Percentiles rank a stretch among this genome's conserved stretches.
phyloP scores from a whole-genome alignment of 208 protist genomes.

The Trypanosoma avium region DNA sequence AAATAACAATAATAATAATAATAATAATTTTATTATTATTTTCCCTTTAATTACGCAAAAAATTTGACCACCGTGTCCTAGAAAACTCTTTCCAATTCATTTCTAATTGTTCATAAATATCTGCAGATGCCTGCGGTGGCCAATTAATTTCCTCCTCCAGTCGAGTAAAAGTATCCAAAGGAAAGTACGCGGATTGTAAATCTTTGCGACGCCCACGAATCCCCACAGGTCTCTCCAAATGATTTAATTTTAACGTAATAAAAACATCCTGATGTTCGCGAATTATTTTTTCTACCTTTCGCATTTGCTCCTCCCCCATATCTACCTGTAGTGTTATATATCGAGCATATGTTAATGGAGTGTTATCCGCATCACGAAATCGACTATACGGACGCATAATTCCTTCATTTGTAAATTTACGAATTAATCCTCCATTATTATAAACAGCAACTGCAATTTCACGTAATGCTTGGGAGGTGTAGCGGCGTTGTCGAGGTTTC shows the following conservation, averaged over 20 bases:
- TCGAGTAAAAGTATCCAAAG: slow-evolving; percentile 83
- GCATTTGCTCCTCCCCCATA: slow-evolving; percentile 83
- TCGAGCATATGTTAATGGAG: slow-evolving; percentile 73
- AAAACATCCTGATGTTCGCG: slow-evolving; percentile 84
- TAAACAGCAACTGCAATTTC: slow-evolving; percentile 75
- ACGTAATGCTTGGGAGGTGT: slow-evolving; percentile 75
- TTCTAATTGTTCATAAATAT: slow-evolving; percentile 89
- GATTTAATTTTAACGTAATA: slow-evolving; percentile 69
- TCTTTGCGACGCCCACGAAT: slow-evolving; percentile 35
- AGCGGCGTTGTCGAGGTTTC: slow-evolving; percentile 71
- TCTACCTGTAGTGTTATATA: slow-evolving; percentile 87
- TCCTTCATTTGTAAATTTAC: slow-evolving; percentile 85
- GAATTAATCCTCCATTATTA: slow-evolving; percentile 80
- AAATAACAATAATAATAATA: no score
- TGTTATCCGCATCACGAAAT: slow-evolving; percentile 82
- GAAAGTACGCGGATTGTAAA: slow-evolving; percentile 65
- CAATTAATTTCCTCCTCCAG: slow-evolving; percentile 91
- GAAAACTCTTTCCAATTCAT: slow-evolving; percentile 94
- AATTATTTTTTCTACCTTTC: slow-evolving; percentile 74
- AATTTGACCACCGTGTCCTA: slow-evolving; percentile 88
- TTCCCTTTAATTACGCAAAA: slow-evolving; percentile 58
- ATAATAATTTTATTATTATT: background rate
- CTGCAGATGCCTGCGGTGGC: slow-evolving; percentile 81
- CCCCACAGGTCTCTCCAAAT: slow-evolving; percentile 66
- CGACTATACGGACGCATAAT: slow-evolving; percentile 84